phyloP scores from a whole-genome alignment of 352 stramenopile genomes.

The Pythium brassicae region DNA sequence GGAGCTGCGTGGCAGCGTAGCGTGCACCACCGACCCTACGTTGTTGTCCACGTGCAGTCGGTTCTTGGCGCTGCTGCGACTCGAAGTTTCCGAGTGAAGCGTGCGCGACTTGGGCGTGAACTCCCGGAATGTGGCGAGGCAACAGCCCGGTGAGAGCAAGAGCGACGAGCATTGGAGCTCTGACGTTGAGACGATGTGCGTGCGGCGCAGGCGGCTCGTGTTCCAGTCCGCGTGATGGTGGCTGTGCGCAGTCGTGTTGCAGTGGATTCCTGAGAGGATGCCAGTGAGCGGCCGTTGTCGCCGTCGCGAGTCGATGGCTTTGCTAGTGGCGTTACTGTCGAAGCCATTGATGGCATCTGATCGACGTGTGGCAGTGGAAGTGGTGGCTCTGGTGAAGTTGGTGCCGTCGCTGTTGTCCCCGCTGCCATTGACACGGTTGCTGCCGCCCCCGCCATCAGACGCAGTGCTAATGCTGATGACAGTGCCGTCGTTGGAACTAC shows the following conservation, averaged over 20 bases:
- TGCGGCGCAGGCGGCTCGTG: too few relatives aligned
- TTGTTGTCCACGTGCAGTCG: conserved; percentile 7
- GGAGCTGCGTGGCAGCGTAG: not conserved
- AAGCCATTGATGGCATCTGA: not conserved
- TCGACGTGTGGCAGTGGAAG: too few relatives aligned
- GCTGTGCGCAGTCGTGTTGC: not conserved
- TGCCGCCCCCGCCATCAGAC: too few relatives aligned
- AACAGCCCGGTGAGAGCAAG: not conserved
- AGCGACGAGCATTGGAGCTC: conserved; percentile 6
- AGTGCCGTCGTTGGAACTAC: not conserved
- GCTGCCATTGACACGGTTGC: too few relatives aligned
- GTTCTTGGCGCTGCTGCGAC: conserved; percentile 1
- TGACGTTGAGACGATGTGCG: conserved; percentile 1
- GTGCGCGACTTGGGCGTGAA: conserved; percentile 3
- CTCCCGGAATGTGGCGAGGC: conserved; percentile 1
- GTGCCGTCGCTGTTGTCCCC: too few relatives aligned
- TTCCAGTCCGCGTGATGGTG: not conserved
- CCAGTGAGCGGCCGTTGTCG: not conserved
- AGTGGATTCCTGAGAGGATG: not conserved
- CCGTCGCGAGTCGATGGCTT: not conserved
- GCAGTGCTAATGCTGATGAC: not conserved
- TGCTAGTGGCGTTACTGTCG: not conserved
- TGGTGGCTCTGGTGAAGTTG: too few relatives aligned
- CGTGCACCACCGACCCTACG: not conserved
- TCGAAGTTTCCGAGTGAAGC: not conserved